A percentile compares a stretch with the other conserved stretches of the same genome.
phyloP scores from a whole-genome alignment of 2,329 filamentous ascomycete genomes.

The Botrytis aclada region DNA sequence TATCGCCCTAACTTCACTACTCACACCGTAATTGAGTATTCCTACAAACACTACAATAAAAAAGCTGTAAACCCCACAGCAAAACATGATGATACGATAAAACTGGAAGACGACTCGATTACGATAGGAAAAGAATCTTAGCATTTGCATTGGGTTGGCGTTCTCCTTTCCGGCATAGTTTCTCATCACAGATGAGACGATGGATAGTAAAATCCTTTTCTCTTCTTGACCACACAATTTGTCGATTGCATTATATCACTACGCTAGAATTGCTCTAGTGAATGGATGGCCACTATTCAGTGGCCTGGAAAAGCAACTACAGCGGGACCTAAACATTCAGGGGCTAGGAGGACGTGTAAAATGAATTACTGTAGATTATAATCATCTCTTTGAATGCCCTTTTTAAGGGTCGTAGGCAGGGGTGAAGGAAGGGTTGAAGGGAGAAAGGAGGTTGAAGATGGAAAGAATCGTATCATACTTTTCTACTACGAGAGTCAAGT shows the following conservation, averaged over 20 bases:
- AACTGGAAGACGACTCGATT: background rate
- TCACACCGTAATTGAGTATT: background rate
- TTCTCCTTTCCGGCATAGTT: background rate
- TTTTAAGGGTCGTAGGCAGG: background rate
- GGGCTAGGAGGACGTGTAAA: background rate
- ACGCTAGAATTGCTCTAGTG: background rate
- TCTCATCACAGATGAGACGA: background rate
- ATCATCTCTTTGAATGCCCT: background rate
- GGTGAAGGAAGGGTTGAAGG: no score
- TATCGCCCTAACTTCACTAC: background rate
- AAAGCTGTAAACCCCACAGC: background rate
- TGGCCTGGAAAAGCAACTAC: background rate
- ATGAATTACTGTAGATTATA: conserved; percentile 4
- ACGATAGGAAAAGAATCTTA: background rate
- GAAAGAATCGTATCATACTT: conserved; percentile 4
- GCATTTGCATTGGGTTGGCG: conserved; percentile 14
- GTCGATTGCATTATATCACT: conserved; percentile 2
- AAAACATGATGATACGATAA: conserved; percentile 19
- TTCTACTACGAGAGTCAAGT: background rate
- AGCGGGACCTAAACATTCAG: background rate
- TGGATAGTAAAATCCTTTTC: background rate
- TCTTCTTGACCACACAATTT: background rate
- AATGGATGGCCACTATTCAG: background rate
- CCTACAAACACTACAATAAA: background rate
- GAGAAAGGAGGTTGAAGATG: background rate